These are phyloP conservation scores for Oldenlandia corymbosa DNA, from an alignment of 257 asterid genomes.

Conservation along the genomic window DNA sequence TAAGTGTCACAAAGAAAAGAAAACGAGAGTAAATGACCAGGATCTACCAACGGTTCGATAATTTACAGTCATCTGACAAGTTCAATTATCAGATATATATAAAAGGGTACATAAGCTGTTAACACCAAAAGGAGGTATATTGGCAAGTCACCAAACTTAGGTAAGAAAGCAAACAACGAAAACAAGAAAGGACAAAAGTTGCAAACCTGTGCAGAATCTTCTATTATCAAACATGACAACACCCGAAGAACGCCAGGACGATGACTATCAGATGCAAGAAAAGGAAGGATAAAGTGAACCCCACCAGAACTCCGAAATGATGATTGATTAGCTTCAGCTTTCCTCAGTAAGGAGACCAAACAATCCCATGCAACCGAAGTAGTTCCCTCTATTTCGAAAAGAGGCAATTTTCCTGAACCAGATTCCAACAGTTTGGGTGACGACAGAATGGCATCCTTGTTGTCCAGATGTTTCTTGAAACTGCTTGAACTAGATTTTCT, in stretches of 20 bases:
- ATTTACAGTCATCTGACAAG: background rate
- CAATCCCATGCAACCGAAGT: constrained; percentile 89
- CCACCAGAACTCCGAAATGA: constrained; percentile 86
- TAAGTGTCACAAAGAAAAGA: background rate
- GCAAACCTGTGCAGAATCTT: constrained; percentile 79
- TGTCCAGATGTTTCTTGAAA: constrained; percentile 77
- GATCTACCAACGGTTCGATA: too few relatives aligned
- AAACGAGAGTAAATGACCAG: background rate
- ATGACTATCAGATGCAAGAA: constrained; percentile 78
- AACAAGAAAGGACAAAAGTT: constrained; percentile 4
- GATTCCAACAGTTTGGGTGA: constrained; percentile 87
- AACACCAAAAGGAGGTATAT: background rate
- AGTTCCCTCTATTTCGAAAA: constrained; percentile 76
- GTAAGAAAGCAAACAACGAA: background rate
- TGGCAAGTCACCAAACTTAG: background rate
- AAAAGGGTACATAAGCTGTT: too few relatives aligned
- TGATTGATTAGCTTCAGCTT: constrained; percentile 81
- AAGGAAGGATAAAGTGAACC: constrained; percentile 68
- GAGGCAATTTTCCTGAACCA: constrained; percentile 68
- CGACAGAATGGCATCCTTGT: constrained; percentile 81
- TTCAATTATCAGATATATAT: too few relatives aligned
- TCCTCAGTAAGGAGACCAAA: constrained; percentile 79
- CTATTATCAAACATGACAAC: constrained; percentile 87
- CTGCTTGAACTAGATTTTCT: constrained; percentile 64
- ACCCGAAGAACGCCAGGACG: constrained; percentile 87